These are phyloP conservation scores for Cucumis melo DNA, from an alignment of 306 rosid species.

Conservation along the genomic window DNA sequence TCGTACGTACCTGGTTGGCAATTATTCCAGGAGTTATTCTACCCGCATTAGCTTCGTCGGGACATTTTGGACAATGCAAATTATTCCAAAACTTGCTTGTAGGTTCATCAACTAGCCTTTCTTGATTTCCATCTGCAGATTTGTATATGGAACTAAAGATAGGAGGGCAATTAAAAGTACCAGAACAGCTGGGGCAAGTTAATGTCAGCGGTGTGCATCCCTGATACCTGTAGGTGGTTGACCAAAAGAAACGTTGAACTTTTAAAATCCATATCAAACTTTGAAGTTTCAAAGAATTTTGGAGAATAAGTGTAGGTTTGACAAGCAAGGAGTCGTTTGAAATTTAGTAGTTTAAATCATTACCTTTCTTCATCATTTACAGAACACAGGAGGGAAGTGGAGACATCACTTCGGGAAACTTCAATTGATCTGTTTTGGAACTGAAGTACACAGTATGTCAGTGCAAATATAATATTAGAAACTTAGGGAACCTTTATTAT, in stretches of 20 bases:
- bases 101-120: constrained; percentile 26
- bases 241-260: not conserved
- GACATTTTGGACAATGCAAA: constrained; percentile 68
- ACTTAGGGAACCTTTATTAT: not conserved
- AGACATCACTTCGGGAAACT: constrained; percentile 35
- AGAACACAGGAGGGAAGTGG: constrained; percentile 41
- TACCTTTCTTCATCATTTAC: constrained; percentile 78
- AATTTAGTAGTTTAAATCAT: not conserved
- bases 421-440: constrained; percentile 63
- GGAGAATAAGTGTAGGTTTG: not conserved
- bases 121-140: constrained; percentile 30
- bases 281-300: constrained; percentile 2
- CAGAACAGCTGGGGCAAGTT: constrained; percentile 81
- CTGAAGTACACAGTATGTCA: constrained; percentile 17
- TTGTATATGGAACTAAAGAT: constrained; percentile 46
- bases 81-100: constrained; percentile 48
- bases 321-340: not conserved
- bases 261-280: not conserved
- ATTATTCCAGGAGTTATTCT: constrained; percentile 65
- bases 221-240: constrained; percentile 44
- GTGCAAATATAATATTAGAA: not conserved
- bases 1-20: constrained; percentile 57
- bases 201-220: constrained; percentile 65
- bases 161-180: constrained; percentile 51
- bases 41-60: constrained; percentile 38